A percentile compares a stretch with the other conserved stretches of the same genome.
Conservation (phyloP, 306 rosid species). For the Sindora glabra region DNA sequence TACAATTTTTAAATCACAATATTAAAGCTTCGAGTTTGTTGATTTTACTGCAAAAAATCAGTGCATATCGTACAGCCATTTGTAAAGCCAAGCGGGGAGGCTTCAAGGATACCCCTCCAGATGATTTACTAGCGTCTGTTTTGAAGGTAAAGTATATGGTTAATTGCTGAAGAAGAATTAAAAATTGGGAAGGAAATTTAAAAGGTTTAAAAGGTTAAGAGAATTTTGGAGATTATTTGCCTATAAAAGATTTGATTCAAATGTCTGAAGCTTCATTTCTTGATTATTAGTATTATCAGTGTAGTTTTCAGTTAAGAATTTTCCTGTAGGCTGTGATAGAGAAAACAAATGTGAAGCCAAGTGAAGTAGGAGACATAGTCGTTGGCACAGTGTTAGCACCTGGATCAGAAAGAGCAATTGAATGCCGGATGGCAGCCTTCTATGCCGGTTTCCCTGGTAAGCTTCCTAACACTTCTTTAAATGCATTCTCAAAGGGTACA, state of each 20-base stretch:
- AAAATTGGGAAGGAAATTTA: not conserved
- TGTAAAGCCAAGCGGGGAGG: constrained; percentile 85
- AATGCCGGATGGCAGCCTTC: constrained; percentile 89
- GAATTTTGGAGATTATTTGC: not conserved
- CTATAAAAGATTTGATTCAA: not conserved
- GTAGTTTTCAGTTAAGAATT: constrained; percentile 10
- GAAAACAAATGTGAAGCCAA: constrained; percentile 68
- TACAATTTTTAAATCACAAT: not conserved
- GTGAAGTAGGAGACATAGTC: constrained; percentile 80
- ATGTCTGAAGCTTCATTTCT: not conserved
- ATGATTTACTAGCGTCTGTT: constrained; percentile 82
- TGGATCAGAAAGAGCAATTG: constrained; percentile 80
- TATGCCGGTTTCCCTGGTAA: constrained; percentile 91
- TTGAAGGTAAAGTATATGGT: constrained; percentile 48
- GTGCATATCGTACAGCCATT: constrained; percentile 81
- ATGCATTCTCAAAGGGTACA: no score
- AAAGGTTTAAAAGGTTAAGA: no score
- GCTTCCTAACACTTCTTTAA: not conserved
- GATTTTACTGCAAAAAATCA: constrained; percentile 15
- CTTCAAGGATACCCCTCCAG: constrained; percentile 83
- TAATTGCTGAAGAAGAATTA: not conserved
- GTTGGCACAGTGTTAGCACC: constrained; percentile 89
- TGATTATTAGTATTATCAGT: not conserved
- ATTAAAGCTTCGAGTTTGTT: not conserved
- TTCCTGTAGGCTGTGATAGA: constrained; percentile 62